phyloP scores from a whole-genome alignment of 1,284 basidiomycete genomes.

The Somion occarium region DNA sequence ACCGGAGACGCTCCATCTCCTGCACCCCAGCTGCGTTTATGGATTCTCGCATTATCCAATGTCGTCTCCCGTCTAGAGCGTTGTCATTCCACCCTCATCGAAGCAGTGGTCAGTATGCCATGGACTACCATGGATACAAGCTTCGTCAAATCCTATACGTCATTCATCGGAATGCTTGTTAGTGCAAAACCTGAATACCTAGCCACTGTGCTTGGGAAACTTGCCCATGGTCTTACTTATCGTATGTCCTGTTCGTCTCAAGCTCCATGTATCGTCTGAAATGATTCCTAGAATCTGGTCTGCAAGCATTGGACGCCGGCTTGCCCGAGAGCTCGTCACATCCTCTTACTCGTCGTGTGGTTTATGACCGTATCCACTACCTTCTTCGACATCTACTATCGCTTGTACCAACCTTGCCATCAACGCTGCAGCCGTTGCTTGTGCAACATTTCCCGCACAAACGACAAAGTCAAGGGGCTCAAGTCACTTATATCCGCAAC shows the following conservation, averaged over 20 bases:
- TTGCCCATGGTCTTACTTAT: constrained; percentile 83
- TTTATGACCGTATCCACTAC: constrained; percentile 86
- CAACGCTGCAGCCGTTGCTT: constrained; percentile 82
- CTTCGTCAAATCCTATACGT: constrained; percentile 82
- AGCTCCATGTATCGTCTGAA: constrained; percentile 6
- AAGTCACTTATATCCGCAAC: constrained; percentile 93
- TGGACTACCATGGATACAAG: constrained; percentile 87
- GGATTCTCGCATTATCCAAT: constrained; percentile 73
- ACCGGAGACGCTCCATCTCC: constrained; percentile 34
- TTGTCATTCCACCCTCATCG: constrained; percentile 78
- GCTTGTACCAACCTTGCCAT: constrained; percentile 87
- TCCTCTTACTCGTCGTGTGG: constrained; percentile 74
- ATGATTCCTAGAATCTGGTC: constrained; percentile 54
- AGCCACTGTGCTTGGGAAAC: constrained; percentile 75
- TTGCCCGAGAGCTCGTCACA: constrained; percentile 58
- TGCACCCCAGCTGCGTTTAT: constrained; percentile 59
- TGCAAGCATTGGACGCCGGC: constrained; percentile 53
- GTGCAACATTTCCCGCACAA: constrained; percentile 90
- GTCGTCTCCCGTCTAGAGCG: constrained; percentile 80
- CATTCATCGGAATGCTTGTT: constrained; percentile 89
- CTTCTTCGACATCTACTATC: constrained; percentile 83
- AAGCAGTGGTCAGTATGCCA: constrained; percentile 84
- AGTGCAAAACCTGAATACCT: constrained; percentile 94
- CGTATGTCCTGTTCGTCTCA: constrained; percentile 51
- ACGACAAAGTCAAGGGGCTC: constrained; percentile 75